Percentiles rank a stretch among this genome's conserved stretches.
These are phyloP conservation scores for Pleurozium schreberi DNA, from an alignment of 225 moss, liverwort and hornwort species.

Conservation along the genomic window DNA sequence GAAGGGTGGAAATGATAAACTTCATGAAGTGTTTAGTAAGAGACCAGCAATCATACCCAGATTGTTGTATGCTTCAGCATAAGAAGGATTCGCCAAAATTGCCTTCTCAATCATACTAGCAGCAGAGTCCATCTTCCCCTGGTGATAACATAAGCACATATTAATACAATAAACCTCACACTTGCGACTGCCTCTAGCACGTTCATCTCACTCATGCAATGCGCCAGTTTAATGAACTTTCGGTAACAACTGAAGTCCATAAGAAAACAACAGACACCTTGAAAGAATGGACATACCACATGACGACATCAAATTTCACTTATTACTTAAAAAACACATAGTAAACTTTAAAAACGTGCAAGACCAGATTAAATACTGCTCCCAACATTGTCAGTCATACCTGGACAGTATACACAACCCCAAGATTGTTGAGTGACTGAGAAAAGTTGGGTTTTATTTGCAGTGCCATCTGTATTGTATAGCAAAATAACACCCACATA, in stretches of 20 bases:
- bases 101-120: slow-evolving; percentile 99
- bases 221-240: background rate
- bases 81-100: slow-evolving; percentile 81
- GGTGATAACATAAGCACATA: background rate
- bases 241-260: background rate
- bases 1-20: background rate
- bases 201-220: background rate
- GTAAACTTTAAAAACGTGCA: background rate
- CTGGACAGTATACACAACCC: slow-evolving; percentile 98
- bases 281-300: background rate
- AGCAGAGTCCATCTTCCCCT: slow-evolving; percentile 99
- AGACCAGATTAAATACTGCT: background rate
- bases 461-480: slow-evolving; percentile 68
- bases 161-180: background rate
- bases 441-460: slow-evolving; percentile 95
- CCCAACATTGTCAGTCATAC: slow-evolving; percentile 19
- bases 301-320: background rate
- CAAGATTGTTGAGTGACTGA: slow-evolving; percentile 98
- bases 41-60: slow-evolving; percentile 38
- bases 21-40: background rate
- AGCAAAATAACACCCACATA: background rate
- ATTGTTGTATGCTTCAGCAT: slow-evolving; percentile 98
- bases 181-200: background rate
- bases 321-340: background rate
- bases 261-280: background rate